Conservation (phyloP, 805 yeast species). For the Wickerhamiella azyma region DNA sequence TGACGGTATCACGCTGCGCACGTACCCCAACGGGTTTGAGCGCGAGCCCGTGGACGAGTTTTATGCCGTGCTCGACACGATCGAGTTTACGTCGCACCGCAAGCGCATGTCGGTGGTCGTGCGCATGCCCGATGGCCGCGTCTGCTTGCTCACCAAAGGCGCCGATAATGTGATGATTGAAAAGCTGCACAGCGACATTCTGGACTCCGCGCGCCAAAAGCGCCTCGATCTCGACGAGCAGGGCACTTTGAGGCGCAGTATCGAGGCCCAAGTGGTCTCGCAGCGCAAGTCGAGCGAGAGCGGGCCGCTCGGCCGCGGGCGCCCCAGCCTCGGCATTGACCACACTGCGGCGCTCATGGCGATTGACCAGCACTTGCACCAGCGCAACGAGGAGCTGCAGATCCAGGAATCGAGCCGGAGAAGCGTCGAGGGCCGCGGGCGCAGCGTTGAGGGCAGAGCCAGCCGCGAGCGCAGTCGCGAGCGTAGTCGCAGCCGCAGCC, state of each 20-base stretch:
- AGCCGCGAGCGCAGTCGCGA: too few species aligned
- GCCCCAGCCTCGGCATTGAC: constrained; percentile 3
- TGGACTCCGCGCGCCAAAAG: constrained; percentile 47
- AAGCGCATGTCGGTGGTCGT: constrained; percentile 91
- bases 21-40: constrained; percentile 75
- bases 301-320: constrained; percentile 3
- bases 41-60: constrained; percentile 46
- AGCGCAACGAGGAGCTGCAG: constrained; percentile 12
- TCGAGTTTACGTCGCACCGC: constrained; percentile 77
- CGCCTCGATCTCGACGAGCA: constrained; percentile 46
- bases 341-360: constrained; percentile 9
- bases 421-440: constrained; percentile 8
- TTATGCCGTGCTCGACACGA: constrained; percentile 62
- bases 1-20: constrained; percentile 47
- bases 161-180: constrained; percentile 61
- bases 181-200: constrained; percentile 31
- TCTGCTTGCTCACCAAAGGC: constrained; percentile 80
- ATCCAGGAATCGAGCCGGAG: constrained; percentile 19
- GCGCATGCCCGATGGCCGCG: constrained; percentile 57
- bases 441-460: too few species aligned
- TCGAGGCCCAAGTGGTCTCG: constrained; percentile 43
- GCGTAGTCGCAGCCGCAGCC: too few species aligned
- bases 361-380: constrained; percentile 14
- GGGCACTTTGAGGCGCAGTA: constrained; percentile 49
- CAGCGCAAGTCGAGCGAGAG: constrained; percentile 6